Conservation (phyloP, 176 grass and related monocot species). For the sorghum (Sorghum bicolor) region Sorghum_bicolor_NCBIv3 NC_012872.2:10767001-10767500, state of each 20-base stretch:
- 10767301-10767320: constrained; percentile 96
- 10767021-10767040: constrained; percentile 4
- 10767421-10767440: not conserved
- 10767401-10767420: not conserved
- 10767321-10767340: constrained; percentile 71
- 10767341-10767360: constrained; percentile 1
- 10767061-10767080: not conserved
- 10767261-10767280: constrained; percentile 67
- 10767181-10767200: not conserved
- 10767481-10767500: not conserved
- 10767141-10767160: not conserved
- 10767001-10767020: constrained; percentile 85
- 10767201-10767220: not conserved
- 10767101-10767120: not conserved
- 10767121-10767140: not conserved
- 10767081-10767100: not conserved
- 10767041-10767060: not conserved
- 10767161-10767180: not conserved
- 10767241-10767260: constrained; percentile 72
- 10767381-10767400: not conserved
- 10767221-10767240: constrained; percentile 80
- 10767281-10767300: constrained; percentile 96
- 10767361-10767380: not conserved
- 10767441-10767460: not conserved
- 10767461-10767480: not conserved